Conservation (phyloP, 495 filamentous ascomycete genomes). For the Elasticomyces elasticus region DNA sequence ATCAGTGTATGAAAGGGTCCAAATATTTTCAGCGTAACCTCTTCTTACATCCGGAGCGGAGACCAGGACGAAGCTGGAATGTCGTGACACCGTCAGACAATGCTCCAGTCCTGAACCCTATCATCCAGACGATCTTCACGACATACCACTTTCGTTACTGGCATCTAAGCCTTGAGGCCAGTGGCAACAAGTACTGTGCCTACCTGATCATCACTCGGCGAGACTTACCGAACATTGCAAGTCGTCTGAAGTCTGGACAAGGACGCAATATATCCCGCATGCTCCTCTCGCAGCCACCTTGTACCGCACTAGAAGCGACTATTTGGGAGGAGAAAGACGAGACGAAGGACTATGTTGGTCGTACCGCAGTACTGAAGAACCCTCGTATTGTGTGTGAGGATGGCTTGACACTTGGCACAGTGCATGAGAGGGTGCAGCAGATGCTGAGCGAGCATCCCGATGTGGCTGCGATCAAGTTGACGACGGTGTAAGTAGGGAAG, state of each 20-base stretch:
- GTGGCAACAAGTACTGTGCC: constrained; percentile 8
- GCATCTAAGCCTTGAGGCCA: constrained; percentile 9
- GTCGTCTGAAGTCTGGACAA: neutral
- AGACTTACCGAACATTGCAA: constrained; percentile 6
- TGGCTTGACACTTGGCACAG: constrained; percentile 12
- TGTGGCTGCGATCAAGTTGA: constrained; percentile 21
- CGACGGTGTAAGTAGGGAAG: constrained; percentile 8
- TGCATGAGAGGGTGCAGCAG: constrained; percentile 15
- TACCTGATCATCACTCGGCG: constrained; percentile 15
- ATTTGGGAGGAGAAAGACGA: constrained; percentile 23
- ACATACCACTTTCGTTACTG: constrained; percentile 19
- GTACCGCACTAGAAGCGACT: constrained; percentile 10
- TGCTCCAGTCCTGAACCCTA: constrained; percentile 14
- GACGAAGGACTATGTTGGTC: constrained; percentile 17
- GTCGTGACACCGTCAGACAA: neutral
- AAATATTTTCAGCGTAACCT: constrained; percentile 11
- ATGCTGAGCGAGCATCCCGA: constrained; percentile 18
- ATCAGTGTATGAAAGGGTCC: constrained; percentile 11
- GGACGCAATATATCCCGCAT: constrained; percentile 11
- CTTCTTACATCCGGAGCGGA: constrained; percentile 6
- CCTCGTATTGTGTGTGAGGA: constrained; percentile 4
- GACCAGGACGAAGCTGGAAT: constrained; percentile 4
- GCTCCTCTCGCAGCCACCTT: constrained; percentile 18
- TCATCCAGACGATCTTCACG: constrained; percentile 14
- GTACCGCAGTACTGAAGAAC: constrained; percentile 5